Conservation (phyloP, 805 yeast genomes). For the Yarrowia porcina region DNA sequence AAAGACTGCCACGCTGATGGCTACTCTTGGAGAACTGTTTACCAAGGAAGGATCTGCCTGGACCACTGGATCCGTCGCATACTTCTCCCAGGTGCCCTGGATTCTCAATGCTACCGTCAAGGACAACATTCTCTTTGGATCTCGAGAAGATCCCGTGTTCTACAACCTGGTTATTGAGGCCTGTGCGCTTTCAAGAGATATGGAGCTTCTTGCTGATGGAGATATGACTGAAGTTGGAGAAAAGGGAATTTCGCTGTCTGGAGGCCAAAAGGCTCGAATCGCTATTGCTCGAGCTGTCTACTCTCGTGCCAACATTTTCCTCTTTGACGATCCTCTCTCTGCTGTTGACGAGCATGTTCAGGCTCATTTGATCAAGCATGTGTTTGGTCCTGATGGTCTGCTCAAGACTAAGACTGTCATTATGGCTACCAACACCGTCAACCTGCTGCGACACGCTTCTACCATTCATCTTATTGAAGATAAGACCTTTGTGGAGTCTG, state of each 20-base stretch:
- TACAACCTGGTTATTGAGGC: constrained; percentile 57
- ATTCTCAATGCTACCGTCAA: constrained; percentile 74
- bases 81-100: constrained; percentile 81
- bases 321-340: constrained; percentile 78
- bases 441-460: constrained; percentile 68
- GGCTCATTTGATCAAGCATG: constrained; percentile 64
- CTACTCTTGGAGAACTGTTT: constrained; percentile 70
- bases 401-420: constrained; percentile 60
- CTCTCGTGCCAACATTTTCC: constrained; percentile 57
- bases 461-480: constrained; percentile 60
- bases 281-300: constrained; percentile 81
- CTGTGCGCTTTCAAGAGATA: constrained; percentile 66
- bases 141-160: constrained; percentile 46
- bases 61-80: constrained; percentile 52
- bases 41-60: constrained; percentile 50
- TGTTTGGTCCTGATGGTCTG: constrained; percentile 59
- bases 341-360: constrained; percentile 91
- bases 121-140: constrained; percentile 72
- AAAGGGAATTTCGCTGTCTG: constrained; percentile 81
- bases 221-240: constrained; percentile 85
- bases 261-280: constrained; percentile 88
- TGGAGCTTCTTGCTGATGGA: constrained; percentile 65
- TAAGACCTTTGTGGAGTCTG: constrained; percentile 59
- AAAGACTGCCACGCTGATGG: constrained; percentile 66
- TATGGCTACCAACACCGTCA: constrained; percentile 80